Conservation (phyloP, 306 rosid genomes). For the Lithocarpus polystachyus region DNA sequence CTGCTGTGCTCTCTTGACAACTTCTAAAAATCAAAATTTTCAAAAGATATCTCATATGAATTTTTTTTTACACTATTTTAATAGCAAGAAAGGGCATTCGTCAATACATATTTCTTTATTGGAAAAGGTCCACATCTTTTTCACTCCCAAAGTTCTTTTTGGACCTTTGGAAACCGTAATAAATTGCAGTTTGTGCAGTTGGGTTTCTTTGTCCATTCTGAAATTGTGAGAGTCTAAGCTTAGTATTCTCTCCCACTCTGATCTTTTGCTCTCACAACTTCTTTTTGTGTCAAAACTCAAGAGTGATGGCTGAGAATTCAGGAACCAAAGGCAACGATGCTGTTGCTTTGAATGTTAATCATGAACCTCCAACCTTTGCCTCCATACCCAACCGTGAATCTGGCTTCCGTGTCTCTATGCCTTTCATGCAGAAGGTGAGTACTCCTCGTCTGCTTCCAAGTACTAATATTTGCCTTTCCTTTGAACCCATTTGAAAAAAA, state of each 20-base stretch:
- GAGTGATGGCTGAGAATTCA: conserved; percentile 52
- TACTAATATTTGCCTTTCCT: neutral
- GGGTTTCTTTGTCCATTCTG: conserved; percentile 6
- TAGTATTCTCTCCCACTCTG: neutral
- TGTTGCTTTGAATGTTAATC: conserved; percentile 30
- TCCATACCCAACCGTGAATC: conserved; percentile 15
- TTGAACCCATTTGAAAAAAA: too few species aligned
- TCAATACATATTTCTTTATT: neutral
- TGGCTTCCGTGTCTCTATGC: conserved; percentile 20
- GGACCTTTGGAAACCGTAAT: conserved; percentile 37
- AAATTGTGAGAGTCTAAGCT: neutral
- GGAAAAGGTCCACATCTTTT: conserved; percentile 15
- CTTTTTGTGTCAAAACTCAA: neutral
- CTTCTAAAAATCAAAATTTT: conserved; percentile 12
- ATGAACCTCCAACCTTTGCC: neutral
- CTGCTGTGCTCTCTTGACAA: conserved; percentile 17
- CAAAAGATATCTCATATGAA: conserved; percentile 34
- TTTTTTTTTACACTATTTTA: neutral
- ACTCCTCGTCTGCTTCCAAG: neutral
- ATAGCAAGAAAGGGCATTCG: neutral
- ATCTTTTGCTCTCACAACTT: neutral
- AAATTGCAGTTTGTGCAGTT: conserved; percentile 30
- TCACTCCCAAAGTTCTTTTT: neutral
- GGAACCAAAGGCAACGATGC: conserved; percentile 33
- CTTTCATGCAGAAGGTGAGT: conserved; percentile 72